Base-by-base conservation (phyloP, 371 early-diverging fungal genomes). In the Mucor sp. region DNA sequence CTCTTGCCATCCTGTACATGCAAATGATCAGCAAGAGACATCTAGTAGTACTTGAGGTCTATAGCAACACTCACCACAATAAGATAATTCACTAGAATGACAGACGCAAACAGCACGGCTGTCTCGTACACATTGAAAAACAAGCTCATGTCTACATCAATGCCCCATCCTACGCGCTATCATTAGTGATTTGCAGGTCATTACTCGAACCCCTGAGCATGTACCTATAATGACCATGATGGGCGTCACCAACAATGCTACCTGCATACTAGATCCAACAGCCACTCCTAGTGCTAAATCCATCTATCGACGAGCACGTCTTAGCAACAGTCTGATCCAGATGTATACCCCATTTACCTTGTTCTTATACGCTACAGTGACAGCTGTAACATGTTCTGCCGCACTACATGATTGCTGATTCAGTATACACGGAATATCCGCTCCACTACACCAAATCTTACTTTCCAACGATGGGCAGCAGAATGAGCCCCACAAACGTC, bases 251-350 rank as follows among this genome's bases (percentile, higher is more conserved):
- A 95, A 82, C 21, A 97, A 83, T 0, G 95, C 92, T 57, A 96
- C 94, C 76, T 96, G 95, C 86, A 94, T 91, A 44, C 89, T 89
- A 8, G 93, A 92, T 1, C 95, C 96, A 7, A 95, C 80, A 9
- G 96, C 94, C 23, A 96, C 90, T 28, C 91, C 89, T 33, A 97
- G 80, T 0, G 93, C 87, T 25, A 94, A 74, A 69, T 95, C 94
- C 93, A 96, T 94, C 83, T 79, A 47, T 48, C 4, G 37, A 8
- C 33, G 28, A 53, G 55, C 25, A 9, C 15, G 14, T 28, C 27
- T 53, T 4, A 14, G 4, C 8, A 3, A 1, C 21, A 19, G 55
- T 15, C 9, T 53, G 55, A 53, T 21, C 25, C 11, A 47, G 21
- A 23, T 14, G 6, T 12, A 8, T 0, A n/a, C 32, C 15, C 27